Evolutionary conservation across 495 filamentous ascomycete genomes (phyloP).

Genomic region (Lophiostoma macrostomum): DNA sequence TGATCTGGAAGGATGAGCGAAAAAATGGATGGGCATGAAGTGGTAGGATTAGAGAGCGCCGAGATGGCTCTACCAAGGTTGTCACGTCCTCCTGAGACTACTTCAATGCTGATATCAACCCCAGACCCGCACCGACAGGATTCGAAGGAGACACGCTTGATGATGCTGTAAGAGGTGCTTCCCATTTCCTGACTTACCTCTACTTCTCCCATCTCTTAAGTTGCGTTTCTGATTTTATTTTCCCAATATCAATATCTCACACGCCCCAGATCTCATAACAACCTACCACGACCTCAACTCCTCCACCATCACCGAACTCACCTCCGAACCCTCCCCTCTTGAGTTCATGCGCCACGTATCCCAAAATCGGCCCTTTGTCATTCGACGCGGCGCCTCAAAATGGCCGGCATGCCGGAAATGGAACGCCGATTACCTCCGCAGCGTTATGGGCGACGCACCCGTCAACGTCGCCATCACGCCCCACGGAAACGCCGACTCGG

Average conservation of each 20-base stretch:
- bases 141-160: constrained; percentile 3
- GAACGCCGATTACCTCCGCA: constrained; percentile 54
- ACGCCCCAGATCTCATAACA: constrained; percentile 53
- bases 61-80: constrained; percentile 6
- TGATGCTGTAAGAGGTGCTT: constrained; percentile 36
- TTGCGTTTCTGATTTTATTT: neutral
- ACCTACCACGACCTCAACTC: constrained; percentile 68
- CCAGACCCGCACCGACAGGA: constrained; percentile 18
- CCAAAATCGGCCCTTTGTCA: constrained; percentile 66
- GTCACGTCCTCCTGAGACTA: too few species aligned
- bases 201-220: neutral
- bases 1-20: neutral
- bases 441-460: constrained; percentile 47
- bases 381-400: constrained; percentile 52
- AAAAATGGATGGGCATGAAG: neutral
- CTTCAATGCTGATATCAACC: too few species aligned
- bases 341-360: constrained; percentile 71
- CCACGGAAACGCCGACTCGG: constrained; percentile 60
- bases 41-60: constrained; percentile 2
- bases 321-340: constrained; percentile 62
- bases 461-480: constrained; percentile 74
- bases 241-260: neutral
- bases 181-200: neutral
- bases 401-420: constrained; percentile 62
- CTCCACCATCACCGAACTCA: constrained; percentile 52